Conservation (phyloP, 1,284 basidiomycete genomes). For the Cutaneotrichosporon mucoides region DNA sequence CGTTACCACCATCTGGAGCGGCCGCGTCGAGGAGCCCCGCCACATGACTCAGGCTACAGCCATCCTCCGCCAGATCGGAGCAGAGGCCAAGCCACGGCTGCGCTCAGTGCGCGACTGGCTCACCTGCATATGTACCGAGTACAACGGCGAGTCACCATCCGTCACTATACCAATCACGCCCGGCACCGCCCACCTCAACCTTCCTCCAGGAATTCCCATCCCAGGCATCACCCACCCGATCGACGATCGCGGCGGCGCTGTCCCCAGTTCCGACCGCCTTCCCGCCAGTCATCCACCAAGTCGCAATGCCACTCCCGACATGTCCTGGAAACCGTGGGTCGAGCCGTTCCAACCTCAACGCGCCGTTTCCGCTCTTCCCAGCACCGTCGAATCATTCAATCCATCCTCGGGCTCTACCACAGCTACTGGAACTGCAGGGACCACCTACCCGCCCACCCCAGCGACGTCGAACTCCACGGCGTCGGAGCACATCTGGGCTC, state of each 20-base stretch:
- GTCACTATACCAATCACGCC: not conserved
- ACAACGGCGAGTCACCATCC: not conserved
- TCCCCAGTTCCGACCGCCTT: too few relatives aligned
- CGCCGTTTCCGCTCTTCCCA: not conserved
- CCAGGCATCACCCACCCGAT: too few relatives aligned
- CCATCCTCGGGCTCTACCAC: too few relatives aligned
- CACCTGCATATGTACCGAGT: not conserved
- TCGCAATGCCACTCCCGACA: not conserved
- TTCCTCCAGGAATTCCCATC: too few relatives aligned
- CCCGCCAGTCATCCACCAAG: not conserved
- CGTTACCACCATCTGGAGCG: constrained; percentile 8
- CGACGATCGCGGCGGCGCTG: too few relatives aligned
- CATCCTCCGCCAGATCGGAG: constrained; percentile 8
- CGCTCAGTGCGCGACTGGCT: constrained; percentile 3
- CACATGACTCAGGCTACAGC: constrained; percentile 2
- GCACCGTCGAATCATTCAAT: too few relatives aligned
- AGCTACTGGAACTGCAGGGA: too few relatives aligned
- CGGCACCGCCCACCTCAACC: not conserved
- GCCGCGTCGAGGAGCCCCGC: constrained; percentile 2
- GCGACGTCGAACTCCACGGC: too few relatives aligned
- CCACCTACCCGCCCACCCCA: too few relatives aligned
- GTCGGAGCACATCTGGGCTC: too few relatives aligned
- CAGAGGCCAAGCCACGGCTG: constrained; percentile 1
- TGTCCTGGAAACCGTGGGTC: not conserved
- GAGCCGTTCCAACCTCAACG: constrained; percentile 1